Conservation (phyloP, 176 grass and related monocot genomes). For the Alopecurus myosuroides region DNA sequence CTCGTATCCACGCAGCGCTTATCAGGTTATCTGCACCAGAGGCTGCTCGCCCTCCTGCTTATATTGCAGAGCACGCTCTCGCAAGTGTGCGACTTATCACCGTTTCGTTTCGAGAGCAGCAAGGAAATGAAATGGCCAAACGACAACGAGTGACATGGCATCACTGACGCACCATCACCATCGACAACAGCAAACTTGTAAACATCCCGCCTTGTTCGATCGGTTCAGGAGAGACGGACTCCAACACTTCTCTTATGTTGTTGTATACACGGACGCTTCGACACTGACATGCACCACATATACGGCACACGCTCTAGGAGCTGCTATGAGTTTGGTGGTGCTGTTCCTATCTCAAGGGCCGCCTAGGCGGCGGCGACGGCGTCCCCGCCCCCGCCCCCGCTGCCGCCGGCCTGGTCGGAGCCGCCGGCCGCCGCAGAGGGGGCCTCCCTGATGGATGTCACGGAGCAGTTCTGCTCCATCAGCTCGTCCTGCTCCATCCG, state of each 20-base stretch:
- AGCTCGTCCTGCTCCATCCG: conserved; percentile 61
- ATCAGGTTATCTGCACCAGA: not conserved
- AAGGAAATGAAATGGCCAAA: not conserved
- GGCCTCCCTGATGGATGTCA: conserved; percentile 45
- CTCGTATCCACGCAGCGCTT: not conserved
- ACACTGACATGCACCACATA: conserved; percentile 12
- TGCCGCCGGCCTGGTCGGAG: conserved; percentile 56
- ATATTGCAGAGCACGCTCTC: no score
- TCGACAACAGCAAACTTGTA: not conserved
- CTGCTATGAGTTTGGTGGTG: conserved; percentile 2
- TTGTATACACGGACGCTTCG: conserved; percentile 12
- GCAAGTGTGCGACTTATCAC: not conserved
- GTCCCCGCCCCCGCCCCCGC: conserved; percentile 36
- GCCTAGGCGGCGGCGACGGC: conserved; percentile 58
- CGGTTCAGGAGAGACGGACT: not conserved
- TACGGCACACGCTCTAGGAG: not conserved
- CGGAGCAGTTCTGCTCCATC: conserved; percentile 46
- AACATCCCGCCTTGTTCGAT: not conserved
- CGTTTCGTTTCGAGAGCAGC: not conserved
- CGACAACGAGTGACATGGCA: not conserved
- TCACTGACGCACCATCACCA: not conserved
- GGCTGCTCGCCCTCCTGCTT: not conserved
- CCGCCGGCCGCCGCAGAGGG: conserved; percentile 4
- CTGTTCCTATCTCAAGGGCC: conserved; percentile 12
- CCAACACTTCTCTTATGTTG: not conserved